These are phyloP conservation scores for Xylariomycetidae sp. DNA, from an alignment of 2,329 filamentous ascomycete species.

Conservation along the genomic window DNA sequence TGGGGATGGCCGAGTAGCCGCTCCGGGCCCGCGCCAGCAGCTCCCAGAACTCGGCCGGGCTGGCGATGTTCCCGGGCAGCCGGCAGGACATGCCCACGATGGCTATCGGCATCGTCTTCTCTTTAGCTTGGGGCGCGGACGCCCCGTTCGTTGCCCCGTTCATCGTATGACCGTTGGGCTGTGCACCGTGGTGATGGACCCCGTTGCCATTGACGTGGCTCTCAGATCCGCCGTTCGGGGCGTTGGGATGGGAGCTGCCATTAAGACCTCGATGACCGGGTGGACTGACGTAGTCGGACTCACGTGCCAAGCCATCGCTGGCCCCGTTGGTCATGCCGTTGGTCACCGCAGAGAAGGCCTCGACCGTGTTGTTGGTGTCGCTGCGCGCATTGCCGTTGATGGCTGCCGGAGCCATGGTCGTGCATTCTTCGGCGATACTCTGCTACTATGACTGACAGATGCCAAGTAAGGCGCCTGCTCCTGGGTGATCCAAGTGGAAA, in stretches of 20 bases:
- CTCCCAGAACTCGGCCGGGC: conserved; percentile 32
- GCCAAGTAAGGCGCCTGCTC: conserved; percentile 7
- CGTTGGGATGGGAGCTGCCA: conserved; percentile 6
- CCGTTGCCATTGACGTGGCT: conserved; percentile 1
- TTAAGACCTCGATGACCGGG: conserved; percentile 7
- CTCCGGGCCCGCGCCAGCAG: conserved; percentile 30
- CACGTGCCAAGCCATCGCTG: conserved; percentile 12
- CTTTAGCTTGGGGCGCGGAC: conserved; percentile 5
- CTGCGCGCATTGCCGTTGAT: conserved; percentile 17
- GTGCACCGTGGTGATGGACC: neutral
- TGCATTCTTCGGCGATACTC: conserved; percentile 14
- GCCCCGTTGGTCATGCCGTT: conserved; percentile 16
- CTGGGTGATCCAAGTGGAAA: conserved; percentile 11
- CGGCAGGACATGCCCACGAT: conserved; percentile 32
- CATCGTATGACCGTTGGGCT: neutral
- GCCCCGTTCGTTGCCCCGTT: conserved; percentile 6
- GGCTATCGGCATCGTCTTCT: conserved; percentile 25
- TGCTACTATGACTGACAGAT: conserved; percentile 13
- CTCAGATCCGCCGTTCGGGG: conserved; percentile 1
- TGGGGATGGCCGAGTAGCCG: conserved; percentile 29
- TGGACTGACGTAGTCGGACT: conserved; percentile 3
- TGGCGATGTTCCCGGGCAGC: conserved; percentile 29
- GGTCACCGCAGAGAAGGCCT: conserved; percentile 22
- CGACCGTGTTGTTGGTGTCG: conserved; percentile 17
- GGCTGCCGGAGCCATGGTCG: conserved; percentile 26